Evolutionary conservation across 1,284 basidiomycete genomes (phyloP).

Genomic region (Marasmius sp.): DNA sequence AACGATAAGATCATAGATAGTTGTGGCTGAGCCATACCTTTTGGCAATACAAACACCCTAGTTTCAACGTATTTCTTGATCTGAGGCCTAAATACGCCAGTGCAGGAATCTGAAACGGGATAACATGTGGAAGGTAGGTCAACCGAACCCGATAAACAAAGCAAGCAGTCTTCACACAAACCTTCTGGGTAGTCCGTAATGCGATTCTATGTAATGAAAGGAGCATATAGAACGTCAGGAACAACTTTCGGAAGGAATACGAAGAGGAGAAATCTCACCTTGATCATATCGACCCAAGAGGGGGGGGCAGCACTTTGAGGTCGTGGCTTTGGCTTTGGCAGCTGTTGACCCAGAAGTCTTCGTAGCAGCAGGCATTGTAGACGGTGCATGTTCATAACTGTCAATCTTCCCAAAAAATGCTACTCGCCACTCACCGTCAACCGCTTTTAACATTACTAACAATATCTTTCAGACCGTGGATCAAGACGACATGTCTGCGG

Average conservation of each 20-base stretch:
- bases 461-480: no score
- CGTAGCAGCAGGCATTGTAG: constrained; percentile 28
- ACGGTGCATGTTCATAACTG: no score
- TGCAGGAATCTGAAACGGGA: constrained; percentile 46
- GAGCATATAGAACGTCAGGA: not conserved
- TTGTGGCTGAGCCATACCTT: constrained; percentile 45
- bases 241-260: constrained; percentile 10
- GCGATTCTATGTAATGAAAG: constrained; percentile 45
- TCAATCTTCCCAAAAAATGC: no score
- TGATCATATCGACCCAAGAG: constrained; percentile 55
- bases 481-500: no score
- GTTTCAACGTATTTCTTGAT: constrained; percentile 79
- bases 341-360: constrained; percentile 35
- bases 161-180: not conserved
- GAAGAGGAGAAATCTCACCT: constrained; percentile 31
- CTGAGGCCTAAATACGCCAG: constrained; percentile 70
- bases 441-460: no score
- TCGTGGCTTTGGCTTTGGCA: constrained; percentile 29
- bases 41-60: constrained; percentile 66
- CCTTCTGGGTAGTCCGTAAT: constrained; percentile 61
- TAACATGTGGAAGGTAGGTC: not conserved
- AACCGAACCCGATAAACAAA: not conserved
- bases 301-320: constrained; percentile 43
- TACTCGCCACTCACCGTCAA: no score
- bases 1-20: constrained; percentile 10